phyloP scores from a whole-genome alignment of 2,329 filamentous ascomycete species.

The Grosmannia huntii region DNA sequence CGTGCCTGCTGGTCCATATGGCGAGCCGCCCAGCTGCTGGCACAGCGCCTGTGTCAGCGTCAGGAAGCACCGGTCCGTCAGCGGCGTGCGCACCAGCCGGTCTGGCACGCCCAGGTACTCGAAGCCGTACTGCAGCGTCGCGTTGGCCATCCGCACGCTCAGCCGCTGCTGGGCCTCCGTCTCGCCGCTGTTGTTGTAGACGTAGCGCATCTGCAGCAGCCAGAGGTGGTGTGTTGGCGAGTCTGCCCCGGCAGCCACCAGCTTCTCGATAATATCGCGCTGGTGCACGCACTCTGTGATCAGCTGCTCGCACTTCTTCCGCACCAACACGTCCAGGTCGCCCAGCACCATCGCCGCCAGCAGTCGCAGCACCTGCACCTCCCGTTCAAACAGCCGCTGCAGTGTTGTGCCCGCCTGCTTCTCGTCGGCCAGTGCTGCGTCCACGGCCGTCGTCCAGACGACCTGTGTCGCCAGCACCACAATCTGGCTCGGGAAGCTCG shows the following conservation, averaged over 20 bases:
- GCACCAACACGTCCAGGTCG: conserved; percentile 72
- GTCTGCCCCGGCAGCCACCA: conserved; percentile 62
- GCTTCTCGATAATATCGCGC: conserved; percentile 80
- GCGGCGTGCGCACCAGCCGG: conserved; percentile 85
- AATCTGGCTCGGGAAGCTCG: conserved; percentile 79
- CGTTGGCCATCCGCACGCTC: conserved; percentile 93
- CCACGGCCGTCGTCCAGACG: conserved; percentile 83
- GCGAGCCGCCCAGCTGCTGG: conserved; percentile 89
- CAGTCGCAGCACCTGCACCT: conserved; percentile 72
- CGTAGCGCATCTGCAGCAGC: conserved; percentile 94
- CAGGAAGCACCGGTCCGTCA: conserved; percentile 96
- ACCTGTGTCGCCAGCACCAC: conserved; percentile 90
- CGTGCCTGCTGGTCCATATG: conserved; percentile 93
- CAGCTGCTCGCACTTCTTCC: conserved; percentile 96
- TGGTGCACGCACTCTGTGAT: conserved; percentile 99
- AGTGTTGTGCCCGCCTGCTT: conserved; percentile 43
- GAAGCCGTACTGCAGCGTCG: conserved; percentile 88
- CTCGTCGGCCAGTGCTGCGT: conserved; percentile 59
- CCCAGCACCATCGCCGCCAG: conserved; percentile 82
- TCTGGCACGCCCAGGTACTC: conserved; percentile 96
- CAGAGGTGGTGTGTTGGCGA: conserved; percentile 76
- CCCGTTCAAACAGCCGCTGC: conserved; percentile 60
- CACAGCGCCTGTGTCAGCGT: conserved; percentile 93
- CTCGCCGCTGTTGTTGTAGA: conserved; percentile 56
- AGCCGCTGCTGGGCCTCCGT: conserved; percentile 72